Evolutionary conservation across 176 grass and related monocot species (phyloP).

Genomic region (Oryza glaberrima): DNA sequence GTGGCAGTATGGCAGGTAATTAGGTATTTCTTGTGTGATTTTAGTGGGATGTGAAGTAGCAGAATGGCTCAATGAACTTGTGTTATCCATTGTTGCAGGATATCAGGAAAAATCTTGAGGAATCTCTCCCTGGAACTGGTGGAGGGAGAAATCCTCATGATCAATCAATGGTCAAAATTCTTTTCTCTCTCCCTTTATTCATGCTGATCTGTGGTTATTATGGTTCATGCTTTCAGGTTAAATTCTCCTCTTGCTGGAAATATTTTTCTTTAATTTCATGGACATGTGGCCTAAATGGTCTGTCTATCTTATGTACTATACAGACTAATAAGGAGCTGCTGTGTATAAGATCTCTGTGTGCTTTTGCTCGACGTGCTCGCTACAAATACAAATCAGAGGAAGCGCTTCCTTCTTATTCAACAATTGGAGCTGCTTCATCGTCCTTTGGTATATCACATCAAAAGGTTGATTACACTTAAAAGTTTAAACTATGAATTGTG

Average conservation of each 20-base stretch:
- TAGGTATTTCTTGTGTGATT: constrained; percentile 32
- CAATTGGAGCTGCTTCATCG: constrained; percentile 67
- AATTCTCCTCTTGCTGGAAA: constrained; percentile 27
- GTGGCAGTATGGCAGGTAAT: constrained; percentile 94
- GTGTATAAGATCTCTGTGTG: constrained; percentile 49
- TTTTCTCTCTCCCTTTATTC: constrained; percentile 76
- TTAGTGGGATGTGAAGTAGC: constrained; percentile 10
- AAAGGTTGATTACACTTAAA: constrained; percentile 56
- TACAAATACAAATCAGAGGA: constrained; percentile 72
- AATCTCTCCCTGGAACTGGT: constrained; percentile 89
- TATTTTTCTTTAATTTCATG: constrained; percentile 28
- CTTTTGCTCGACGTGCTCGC: constrained; percentile 57
- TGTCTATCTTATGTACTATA: constrained; percentile 30
- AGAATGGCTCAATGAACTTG: constrained; percentile 34
- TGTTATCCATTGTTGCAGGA: constrained; percentile 56
- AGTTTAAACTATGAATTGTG: constrained; percentile 25
- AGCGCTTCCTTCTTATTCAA: constrained; percentile 76
- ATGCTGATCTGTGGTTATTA: constrained; percentile 80
- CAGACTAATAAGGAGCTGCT: constrained; percentile 80
- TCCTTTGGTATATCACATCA: constrained; percentile 70
- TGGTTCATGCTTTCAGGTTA: constrained; percentile 76
- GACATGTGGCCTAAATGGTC: constrained; percentile 13
- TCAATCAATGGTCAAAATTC: constrained; percentile 64
- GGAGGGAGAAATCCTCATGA: constrained; percentile 71
- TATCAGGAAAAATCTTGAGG: constrained; percentile 73